Evolutionary conservation across 768 basidiomycete genomes (phyloP), one percentile per base, ranked within the genome.

Genomic region (Lepiota brunneoincarnata): DNA sequence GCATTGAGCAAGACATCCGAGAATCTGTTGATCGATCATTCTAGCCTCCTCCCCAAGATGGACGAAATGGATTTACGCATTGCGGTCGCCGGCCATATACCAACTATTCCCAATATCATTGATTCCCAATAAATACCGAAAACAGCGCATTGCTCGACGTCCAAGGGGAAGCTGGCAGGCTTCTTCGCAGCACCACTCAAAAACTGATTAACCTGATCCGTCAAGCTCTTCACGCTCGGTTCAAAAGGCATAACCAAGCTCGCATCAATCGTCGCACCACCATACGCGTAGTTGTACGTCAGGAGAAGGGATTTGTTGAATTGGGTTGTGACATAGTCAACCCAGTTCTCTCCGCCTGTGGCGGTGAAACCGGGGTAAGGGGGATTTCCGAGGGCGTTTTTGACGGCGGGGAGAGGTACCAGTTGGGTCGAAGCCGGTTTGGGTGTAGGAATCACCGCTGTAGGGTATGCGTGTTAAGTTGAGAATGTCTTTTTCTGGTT

Each of bases 111-210:
- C 82, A 28, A 87, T 76, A 59, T 87, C 86, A 60, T 88, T 88
- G 58, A 88, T 82, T n/a, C 1, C 87, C 86, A 53, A 89, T 86
- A 76, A 77, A 88, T n/a, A 87, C 66, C 0, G 80, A 80, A 66
- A 89, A 87, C 43, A 88, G 60, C 49, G 83, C 63, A 60, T 87
- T 81, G 3, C 62, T 58, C 52, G 77, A 76, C 20, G 75, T 75
- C 87, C 86, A 88, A 0, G 78, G 75, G 1, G 80, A 76, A 1
- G n/a, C 66, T 68, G 6, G 72, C 64, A 0, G 84, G 83, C 62
- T 80, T 81, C 34, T 60, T 68, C 1, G 72, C 79, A 0, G 72
- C 75, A 6, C 72, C 68, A 15, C 56, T 59, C 47, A 86, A 67
- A 67, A 85, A 87, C 54, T 82, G 64, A 53, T 79, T 78, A 15